Base-by-base conservation (phyloP, 192 early-diverging fungal species). In the Backusella sp. region DNA sequence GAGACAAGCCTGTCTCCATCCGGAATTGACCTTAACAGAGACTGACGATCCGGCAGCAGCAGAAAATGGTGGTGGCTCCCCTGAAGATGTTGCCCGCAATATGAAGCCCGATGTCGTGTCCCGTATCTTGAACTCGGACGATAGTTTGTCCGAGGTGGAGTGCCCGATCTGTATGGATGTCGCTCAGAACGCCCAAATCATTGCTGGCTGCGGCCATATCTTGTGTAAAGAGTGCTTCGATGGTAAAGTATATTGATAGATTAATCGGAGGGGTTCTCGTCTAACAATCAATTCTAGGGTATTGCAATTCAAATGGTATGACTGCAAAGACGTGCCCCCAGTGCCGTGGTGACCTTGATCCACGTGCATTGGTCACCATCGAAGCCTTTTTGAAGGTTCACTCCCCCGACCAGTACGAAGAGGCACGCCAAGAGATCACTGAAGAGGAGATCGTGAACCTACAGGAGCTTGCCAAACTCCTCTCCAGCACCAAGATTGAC, bases 1-100 rank as follows among this genome's bases (percentile, higher is more conserved):
- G 37, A 83, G 88, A 12, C 86, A 87, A 67, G 88, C 88, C 0
- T 87, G 86, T 70, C 77, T 82, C 21, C 88, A 89, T 66, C 86
- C 88, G 2, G 82, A 72, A 52, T 41, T 89, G 11, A 88, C 81
- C 4, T n/a, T 36, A 6, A 53, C 52, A 30, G 71, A 72, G 56
- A 12, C 39, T 3, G 34, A n/a, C 12, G 14, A 59, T 44, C 19
- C 39, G 4, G 39, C 15, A 19, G 70, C 30, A 8, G 0, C 0
- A 11, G 30, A 37, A 11, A 6, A 39, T 28, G 21, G 2, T 39
- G 9, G 6, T 23, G 0, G 19, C 9, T 62, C 56, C 9, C 21
- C 8, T 28, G 56, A 62, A 26, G 56, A 62, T 0, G 12, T 23
- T 62, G 56, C 23, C 3, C 56, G 56, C 12, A 62, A 17, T 21